phyloP scores from a whole-genome alignment of 2,329 filamentous ascomycete species.

The Nothophoma quercina region DNA sequence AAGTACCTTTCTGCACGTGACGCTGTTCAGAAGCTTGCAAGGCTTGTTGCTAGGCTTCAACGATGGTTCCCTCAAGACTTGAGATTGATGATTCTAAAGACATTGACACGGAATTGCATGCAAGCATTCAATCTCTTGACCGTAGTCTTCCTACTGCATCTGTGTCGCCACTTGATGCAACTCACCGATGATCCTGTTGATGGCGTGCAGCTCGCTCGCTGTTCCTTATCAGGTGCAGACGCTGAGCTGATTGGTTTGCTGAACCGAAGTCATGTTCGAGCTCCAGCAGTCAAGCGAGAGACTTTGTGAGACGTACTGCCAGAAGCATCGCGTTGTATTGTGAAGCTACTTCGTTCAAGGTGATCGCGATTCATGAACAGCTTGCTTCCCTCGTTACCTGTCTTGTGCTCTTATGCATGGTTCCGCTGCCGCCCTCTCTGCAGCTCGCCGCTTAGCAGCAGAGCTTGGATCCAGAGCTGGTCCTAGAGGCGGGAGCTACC shows the following conservation, averaged over 20 bases:
- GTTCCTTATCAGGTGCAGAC: constrained; percentile 5
- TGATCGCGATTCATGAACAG: not conserved
- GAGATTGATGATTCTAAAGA: too few relatives aligned
- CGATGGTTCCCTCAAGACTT: too few relatives aligned
- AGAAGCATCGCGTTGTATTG: constrained; percentile 1
- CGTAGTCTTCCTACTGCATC: too few relatives aligned
- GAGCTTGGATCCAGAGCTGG: constrained; percentile 13
- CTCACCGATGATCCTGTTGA: not conserved
- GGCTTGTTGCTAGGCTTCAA: too few relatives aligned
- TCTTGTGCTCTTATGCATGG: constrained; percentile 10
- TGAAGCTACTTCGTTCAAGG: not conserved
- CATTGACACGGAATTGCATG: too few relatives aligned
- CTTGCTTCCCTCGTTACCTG: not conserved
- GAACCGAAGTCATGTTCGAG: not conserved
- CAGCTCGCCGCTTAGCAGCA: constrained; percentile 16
- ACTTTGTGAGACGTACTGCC: constrained; percentile 8
- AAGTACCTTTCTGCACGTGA: not conserved
- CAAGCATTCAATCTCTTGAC: too few relatives aligned
- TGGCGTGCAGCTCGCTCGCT: constrained; percentile 4
- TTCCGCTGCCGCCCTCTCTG: constrained; percentile 5
- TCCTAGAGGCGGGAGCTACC: constrained; percentile 18
- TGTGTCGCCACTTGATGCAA: too few relatives aligned
- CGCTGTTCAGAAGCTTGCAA: too few relatives aligned
- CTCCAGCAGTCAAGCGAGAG: constrained; percentile 1
- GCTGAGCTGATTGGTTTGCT: constrained; percentile 9